These are phyloP conservation scores for Trichoderma citrinoviride DNA, from an alignment of 2,329 filamentous ascomycete genomes.

Conservation along the genomic window DNA sequence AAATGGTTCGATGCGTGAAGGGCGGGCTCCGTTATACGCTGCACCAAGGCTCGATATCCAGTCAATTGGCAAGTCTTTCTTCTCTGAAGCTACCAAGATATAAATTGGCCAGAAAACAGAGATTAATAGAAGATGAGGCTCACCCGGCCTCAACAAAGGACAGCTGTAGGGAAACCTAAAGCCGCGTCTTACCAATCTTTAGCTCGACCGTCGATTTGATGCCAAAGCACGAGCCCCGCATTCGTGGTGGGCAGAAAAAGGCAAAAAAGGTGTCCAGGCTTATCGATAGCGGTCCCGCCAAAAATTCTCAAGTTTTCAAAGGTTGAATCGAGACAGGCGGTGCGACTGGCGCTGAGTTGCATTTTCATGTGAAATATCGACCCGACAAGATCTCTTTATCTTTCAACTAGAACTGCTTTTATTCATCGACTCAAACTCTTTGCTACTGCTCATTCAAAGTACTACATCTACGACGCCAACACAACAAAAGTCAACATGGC, in stretches of 20 bases:
- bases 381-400: background rate
- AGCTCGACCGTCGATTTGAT: background rate
- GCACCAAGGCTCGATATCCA: background rate
- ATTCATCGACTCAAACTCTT: no score
- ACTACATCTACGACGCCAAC: background rate
- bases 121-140: background rate
- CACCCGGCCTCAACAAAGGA: background rate
- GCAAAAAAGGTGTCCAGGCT: constrained; percentile 8
- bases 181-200: constrained; percentile 14
- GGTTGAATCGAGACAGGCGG: constrained; percentile 4
- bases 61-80: background rate
- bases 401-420: background rate
- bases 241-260: constrained; percentile 1
- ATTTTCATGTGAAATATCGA: background rate
- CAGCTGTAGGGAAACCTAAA: background rate
- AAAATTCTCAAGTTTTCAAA: constrained; percentile 28
- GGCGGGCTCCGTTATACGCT: background rate
- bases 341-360: constrained; percentile 6
- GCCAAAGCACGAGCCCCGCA: constrained; percentile 28
- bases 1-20: background rate
- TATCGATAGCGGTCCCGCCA: constrained; percentile 35
- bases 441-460: background rate
- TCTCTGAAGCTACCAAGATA: background rate
- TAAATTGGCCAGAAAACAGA: background rate
- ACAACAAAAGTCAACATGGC: constrained; percentile 35